Conservation (phyloP, 1,139 yeast species). For the Oligophagozyma castellii region DNA sequence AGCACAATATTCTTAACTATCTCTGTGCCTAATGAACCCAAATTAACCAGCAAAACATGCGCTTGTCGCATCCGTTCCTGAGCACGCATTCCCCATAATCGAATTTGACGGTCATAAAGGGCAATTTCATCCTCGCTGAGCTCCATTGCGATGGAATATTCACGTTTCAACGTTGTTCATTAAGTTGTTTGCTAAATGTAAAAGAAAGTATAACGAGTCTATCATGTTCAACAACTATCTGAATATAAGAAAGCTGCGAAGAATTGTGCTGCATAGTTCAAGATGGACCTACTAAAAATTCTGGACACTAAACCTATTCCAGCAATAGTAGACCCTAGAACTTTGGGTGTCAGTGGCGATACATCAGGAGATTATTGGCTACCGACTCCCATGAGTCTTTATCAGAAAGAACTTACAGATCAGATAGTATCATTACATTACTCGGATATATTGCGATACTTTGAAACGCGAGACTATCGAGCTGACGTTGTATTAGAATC, state of each 20-base stretch:
- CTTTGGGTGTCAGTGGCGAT: slow-evolving; percentile 23
- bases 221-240: too few species aligned
- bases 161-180: background rate
- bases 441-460: slow-evolving; percentile 76
- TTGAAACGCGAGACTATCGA: slow-evolving; percentile 43
- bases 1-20: slow-evolving; percentile 72
- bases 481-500: slow-evolving; percentile 54
- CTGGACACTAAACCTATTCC: slow-evolving; percentile 82
- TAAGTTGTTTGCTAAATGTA: too few species aligned
- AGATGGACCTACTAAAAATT: slow-evolving; percentile 64
- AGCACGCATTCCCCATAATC: slow-evolving; percentile 95
- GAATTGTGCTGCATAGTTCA: background rate
- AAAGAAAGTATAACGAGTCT: too few species aligned
- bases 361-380: slow-evolving; percentile 61
- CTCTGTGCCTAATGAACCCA: slow-evolving; percentile 69
- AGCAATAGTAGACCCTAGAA: slow-evolving; percentile 42
- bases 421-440: slow-evolving; percentile 86
- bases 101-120: slow-evolving; percentile 83
- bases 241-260: background rate
- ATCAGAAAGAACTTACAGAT: slow-evolving; percentile 84
- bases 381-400: slow-evolving; percentile 79
- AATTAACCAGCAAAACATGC: slow-evolving; percentile 48
- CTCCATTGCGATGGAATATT: slow-evolving; percentile 2
- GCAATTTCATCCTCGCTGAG: slow-evolving; percentile 63
- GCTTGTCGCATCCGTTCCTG: slow-evolving; percentile 72